Base-by-base conservation (phyloP, 371 early-diverging fungal genomes). In the Mortierella sp. region DNA sequence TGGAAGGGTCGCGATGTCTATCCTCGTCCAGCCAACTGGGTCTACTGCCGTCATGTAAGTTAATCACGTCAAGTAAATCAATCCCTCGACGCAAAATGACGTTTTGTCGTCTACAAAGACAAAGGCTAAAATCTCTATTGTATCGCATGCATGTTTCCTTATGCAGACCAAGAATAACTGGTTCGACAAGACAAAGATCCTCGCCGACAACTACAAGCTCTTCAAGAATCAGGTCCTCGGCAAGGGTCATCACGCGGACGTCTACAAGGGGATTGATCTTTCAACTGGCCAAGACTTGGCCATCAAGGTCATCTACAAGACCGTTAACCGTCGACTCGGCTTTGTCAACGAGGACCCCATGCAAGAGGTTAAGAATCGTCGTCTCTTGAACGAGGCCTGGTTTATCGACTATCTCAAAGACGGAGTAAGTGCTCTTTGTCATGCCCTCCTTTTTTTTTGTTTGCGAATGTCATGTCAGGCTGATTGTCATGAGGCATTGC, bases 1-100 rank as follows among this genome's bases (percentile, higher is more conserved):
- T 81, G 85, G 85, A 85, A 85, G 44, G 85, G 85, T 24, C 85
- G 85, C 57, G 85, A 85, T 71, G 85, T 81, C 16, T 85, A 85
- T 34, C 85, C 85, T 24, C 59, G 85, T 31, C 85, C 85, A 19
- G 69, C 78, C 21, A 85, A 85, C 59, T 85, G 85, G 85, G 81
- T 85, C 48, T 85, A 81, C 69, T 85, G 81, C 69, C 75, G 85
- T 40, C 72, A 76, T n/a, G 85, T 85, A 78, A 81, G 81, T 78
- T 24, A 37, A 5, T 14, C 28, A 2, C 16, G 26, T 37, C 6
- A 26, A 19, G 50, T 43, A 53, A 69, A 3, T 40, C 51, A n/a
- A n/a, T n/a, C n/a, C n/a, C n/a, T n/a, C n/a, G n/a, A n/a, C n/a
- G n/a, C n/a, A n/a, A n/a, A n/a, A n/a, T n/a, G n/a, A n/a, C n/a